phyloP scores from a whole-genome alignment of 495 filamentous ascomycete genomes.

The Pyronema omphalodes region DNA sequence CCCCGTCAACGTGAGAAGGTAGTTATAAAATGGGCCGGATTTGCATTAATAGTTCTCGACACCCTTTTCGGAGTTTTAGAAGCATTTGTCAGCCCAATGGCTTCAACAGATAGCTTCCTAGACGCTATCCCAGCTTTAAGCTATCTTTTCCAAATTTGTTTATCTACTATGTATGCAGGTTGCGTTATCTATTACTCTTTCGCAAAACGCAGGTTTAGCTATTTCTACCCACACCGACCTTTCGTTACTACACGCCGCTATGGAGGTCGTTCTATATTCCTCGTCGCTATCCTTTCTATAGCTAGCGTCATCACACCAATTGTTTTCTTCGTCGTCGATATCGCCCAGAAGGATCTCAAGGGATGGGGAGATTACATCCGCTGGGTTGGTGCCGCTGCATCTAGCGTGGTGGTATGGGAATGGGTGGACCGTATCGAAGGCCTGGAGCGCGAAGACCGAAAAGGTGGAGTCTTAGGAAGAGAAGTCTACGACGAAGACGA shows the following conservation, averaged over 20 bases:
- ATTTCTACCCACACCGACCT: constrained; percentile 57
- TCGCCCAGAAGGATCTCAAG: constrained; percentile 66
- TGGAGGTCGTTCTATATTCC: constrained; percentile 71
- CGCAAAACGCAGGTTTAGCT: constrained; percentile 82
- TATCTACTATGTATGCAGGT: constrained; percentile 77
- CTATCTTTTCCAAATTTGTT: constrained; percentile 80
- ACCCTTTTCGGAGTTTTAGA: constrained; percentile 76
- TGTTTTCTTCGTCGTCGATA: constrained; percentile 90
- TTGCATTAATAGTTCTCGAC: constrained; percentile 78
- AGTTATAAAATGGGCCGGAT: constrained; percentile 96
- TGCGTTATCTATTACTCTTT: constrained; percentile 93
- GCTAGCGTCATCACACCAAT: constrained; percentile 70
- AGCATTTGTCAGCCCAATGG: constrained; percentile 51
- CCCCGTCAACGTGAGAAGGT: constrained; percentile 94
- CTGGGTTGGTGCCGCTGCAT: constrained; percentile 92
- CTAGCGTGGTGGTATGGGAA: constrained; percentile 96
- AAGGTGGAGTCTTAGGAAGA: constrained; percentile 82
- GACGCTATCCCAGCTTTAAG: constrained; percentile 83
- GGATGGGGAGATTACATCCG: constrained; percentile 95
- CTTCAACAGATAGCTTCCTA: constrained; percentile 51
- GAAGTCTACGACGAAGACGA: constrained; percentile 96
- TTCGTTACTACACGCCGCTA: constrained; percentile 13
- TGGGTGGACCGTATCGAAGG: constrained; percentile 99
- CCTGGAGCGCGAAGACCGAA: constrained; percentile 84
- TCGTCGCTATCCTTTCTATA: constrained; percentile 67